These are phyloP conservation scores for Cryptosporidium tyzzeri DNA, from an alignment of 169 alveolate species.

Conservation along the genomic window DNA sequence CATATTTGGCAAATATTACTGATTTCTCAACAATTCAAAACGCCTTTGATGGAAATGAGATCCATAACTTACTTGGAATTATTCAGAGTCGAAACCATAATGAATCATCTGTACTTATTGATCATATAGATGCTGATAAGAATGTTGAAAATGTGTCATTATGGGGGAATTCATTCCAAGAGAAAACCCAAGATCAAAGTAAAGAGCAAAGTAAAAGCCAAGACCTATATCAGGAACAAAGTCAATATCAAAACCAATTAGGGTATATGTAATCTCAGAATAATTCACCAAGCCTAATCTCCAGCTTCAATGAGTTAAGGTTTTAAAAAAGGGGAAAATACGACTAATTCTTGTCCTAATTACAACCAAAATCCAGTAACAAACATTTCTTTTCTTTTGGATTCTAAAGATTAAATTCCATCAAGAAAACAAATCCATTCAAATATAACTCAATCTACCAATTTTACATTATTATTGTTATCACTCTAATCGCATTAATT, in stretches of 20 bases:
- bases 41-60: background rate
- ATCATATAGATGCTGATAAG: slow-evolving; percentile 8
- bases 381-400: too few relatives aligned
- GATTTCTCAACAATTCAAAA: background rate
- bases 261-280: background rate
- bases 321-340: too few relatives aligned
- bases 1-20: slow-evolving; percentile 23
- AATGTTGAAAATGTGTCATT: slow-evolving; percentile 15
- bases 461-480: background rate
- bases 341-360: too few relatives aligned
- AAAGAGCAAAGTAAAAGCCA: background rate
- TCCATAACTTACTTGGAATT: background rate
- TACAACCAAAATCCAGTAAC: background rate
- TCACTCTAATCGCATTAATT: background rate
- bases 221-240: background rate
- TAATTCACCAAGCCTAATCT: too few relatives aligned
- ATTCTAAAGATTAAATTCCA: too few relatives aligned
- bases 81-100: background rate
- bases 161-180: slow-evolving; percentile 35
- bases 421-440: too few relatives aligned
- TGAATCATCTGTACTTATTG: slow-evolving; percentile 5
- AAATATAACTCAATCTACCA: too few relatives aligned
- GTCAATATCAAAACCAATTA: background rate
- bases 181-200: background rate
- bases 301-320: background rate